Base-by-base conservation (phyloP, 192 early-diverging fungal species). In the Entophlyctis luteolus region DNA sequence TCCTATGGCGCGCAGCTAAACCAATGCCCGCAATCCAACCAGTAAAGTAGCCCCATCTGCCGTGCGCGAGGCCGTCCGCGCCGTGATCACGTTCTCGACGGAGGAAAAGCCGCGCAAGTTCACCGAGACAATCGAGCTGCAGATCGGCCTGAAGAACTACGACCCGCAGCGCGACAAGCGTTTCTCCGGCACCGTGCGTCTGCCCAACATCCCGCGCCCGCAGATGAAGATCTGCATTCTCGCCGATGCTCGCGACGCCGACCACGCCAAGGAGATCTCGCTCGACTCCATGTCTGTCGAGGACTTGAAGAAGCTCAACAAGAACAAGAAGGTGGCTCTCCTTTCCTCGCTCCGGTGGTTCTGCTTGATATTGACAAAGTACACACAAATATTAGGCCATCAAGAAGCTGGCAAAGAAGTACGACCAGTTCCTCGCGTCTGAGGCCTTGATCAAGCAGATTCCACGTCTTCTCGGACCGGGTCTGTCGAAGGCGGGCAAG, bases 151-250 rank as follows among this genome's bases (percentile, higher is more conserved):
- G 58, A 98, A 98, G 91, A 98, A 98, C 92, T 98, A 98, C 90
- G 95, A 98, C 88, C 95, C 95, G 69, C 95, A 98, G 85, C 86
- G 95, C 83, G 95, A 98, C 84, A 98, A 98, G 91, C 95, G 95
- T 94, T 98, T 98, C 90, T 91, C 90, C 73, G 95, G 95, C 68
- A 93, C 93, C 72, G 86, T 93, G 70, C 83, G 86, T 82, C 90
- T 98, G 70, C 95, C 95, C 80, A 84, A 95, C 84, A 82, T 96
- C 75, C 93, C 95, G 60, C 89, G 92, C 73, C 95, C 95, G 74
- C 90, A 91, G 79, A 88, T 96, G 89, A 90, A 88, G 71, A 89
- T 98, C 69, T 94, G 92, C 82, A 83, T 98, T 74, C 83, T 98
- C 62, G 95, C 91, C 79, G 95, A 98, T 85, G 92, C 93, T 71